These are phyloP conservation scores for Hyphodiscus hymeniophilus DNA, from an alignment of 495 filamentous ascomycete species.

Conservation along the genomic window DNA sequence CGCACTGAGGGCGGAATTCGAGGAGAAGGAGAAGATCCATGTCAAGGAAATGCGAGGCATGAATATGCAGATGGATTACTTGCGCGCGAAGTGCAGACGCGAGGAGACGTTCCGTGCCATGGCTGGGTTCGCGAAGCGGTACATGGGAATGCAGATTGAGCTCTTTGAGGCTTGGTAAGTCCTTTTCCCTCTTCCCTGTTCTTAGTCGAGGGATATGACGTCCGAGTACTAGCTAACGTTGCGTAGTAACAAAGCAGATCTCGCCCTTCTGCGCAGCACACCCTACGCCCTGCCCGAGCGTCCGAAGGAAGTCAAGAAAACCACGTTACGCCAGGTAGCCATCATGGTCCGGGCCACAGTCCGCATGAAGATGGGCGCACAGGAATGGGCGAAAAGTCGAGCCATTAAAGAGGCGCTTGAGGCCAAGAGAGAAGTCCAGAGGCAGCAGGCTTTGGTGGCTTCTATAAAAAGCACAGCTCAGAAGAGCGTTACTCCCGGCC, in stretches of 20 bases:
- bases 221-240: neutral
- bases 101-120: conserved; percentile 73
- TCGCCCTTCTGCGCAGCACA: conserved; percentile 75
- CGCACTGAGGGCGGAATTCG: conserved; percentile 21
- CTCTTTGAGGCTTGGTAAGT: conserved; percentile 81
- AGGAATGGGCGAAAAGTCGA: conserved; percentile 14
- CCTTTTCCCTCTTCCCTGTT: neutral
- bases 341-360: conserved; percentile 15
- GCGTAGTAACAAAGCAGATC: conserved; percentile 85
- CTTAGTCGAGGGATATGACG: neutral
- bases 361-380: conserved; percentile 19
- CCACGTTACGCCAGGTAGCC: conserved; percentile 21
- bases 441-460: conserved; percentile 1
- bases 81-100: conserved; percentile 66
- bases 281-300: conserved; percentile 46
- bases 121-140: conserved; percentile 72
- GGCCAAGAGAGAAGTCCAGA: conserved; percentile 14
- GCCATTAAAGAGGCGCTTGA: conserved; percentile 16
- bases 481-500: neutral
- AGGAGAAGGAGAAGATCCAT: conserved; percentile 47
- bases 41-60: conserved; percentile 76
- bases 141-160: conserved; percentile 69
- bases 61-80: conserved; percentile 82
- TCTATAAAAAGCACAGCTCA: neutral
- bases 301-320: conserved; percentile 30